Conservation (phyloP, 306 rosid genomes). For the Dryas drummondii region DNA sequence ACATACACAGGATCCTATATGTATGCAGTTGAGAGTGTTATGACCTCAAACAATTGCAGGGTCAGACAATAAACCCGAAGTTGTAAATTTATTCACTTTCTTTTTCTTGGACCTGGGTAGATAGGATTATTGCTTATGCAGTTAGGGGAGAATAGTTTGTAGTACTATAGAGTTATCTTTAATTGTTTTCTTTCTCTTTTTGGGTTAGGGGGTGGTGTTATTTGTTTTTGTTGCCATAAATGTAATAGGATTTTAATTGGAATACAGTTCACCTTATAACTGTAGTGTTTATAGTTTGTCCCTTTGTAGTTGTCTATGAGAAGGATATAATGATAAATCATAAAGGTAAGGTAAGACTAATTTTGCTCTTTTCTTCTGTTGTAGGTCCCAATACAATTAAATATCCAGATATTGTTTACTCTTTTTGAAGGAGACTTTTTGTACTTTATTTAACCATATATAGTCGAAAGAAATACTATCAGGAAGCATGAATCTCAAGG, state of each 20-base stretch:
- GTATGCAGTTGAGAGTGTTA: constrained; percentile 38
- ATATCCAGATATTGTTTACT: too few species aligned
- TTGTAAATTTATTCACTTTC: constrained; percentile 24
- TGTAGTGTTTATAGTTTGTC: neutral
- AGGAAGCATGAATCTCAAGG: too few species aligned
- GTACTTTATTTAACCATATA: too few species aligned
- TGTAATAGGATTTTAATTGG: neutral
- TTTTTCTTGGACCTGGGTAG: constrained; percentile 24
- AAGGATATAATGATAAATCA: too few species aligned
- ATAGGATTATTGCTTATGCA: constrained; percentile 10
- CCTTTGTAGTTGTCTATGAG: too few species aligned
- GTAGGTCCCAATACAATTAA: too few species aligned
- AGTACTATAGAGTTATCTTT: neutral
- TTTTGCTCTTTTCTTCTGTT: too few species aligned
- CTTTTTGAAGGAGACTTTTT: too few species aligned
- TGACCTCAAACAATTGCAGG: constrained; percentile 19
- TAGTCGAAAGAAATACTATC: too few species aligned
- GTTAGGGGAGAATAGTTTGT: constrained; percentile 14
- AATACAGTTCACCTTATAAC: neutral
- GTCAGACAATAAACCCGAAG: constrained; percentile 34
- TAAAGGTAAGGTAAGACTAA: too few species aligned
- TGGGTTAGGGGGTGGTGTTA: neutral
- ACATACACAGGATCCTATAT: constrained; percentile 40
- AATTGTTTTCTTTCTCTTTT: neutral
- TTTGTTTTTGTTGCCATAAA: neutral